Base-by-base conservation (phyloP, 2,329 filamentous ascomycete genomes). In the Pseudopithomyces chartarum region DNA sequence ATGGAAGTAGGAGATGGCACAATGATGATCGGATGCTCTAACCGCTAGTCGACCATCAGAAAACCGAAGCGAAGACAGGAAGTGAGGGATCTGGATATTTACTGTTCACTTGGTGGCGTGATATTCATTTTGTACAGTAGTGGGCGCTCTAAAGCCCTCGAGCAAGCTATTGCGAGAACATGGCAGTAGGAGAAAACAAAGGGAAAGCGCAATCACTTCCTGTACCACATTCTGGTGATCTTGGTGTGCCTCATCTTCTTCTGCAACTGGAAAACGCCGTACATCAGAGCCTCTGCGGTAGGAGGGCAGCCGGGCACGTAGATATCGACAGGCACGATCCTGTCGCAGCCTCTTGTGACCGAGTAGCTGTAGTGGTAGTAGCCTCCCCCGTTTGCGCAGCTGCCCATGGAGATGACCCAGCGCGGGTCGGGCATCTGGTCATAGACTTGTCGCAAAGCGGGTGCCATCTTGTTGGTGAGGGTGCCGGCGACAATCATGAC, bases 401-500 rank as follows among this genome's bases (percentile, higher is more conserved):
- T 90, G 12, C 90, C 90, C 90, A 94, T 94, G 67, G 87, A 90
- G 69, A 90, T 85, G 20, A 94, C 91, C 91, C 91, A 96, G 72
- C 90, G 86, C 23, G 92, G 92, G 32, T 96, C 92, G 29, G 92
- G 91, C 92, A 96, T 96, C 82, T 96, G 92, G 77, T 97, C 92
- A 80, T 97, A 97, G 60, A 96, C 89, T 79, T 95, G 91, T 76
- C 92, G 85, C 72, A 97, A 81, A 33, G 92, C 92, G 2, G 92
- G 91, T 1, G 91, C 92, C 92, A 97, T 97, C 83, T 97, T 97
- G 84, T 97, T 97, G 67, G 91, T 96, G 60, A 97, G 85, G 29
- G 92, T 97, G 57, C 92, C 92, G 23, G 92, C 92, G 29, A 97
- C 92, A 70, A 97, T 95, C 91, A 97, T 96, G 64, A 96, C 90